Base-by-base conservation (phyloP, 192 early-diverging fungal species). In the Endogone sp. region DNA sequence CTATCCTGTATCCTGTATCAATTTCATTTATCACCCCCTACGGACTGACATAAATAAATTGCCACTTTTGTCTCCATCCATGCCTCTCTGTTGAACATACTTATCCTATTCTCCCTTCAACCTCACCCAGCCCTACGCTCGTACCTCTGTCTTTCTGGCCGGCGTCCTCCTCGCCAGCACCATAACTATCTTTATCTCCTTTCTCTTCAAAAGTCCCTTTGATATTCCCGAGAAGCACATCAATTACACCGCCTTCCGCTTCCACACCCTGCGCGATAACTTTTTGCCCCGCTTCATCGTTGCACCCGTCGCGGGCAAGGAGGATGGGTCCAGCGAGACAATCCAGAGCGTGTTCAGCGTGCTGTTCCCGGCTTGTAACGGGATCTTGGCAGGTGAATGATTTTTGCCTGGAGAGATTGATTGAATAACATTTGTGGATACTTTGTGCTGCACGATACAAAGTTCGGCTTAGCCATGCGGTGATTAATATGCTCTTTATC, bases 291-390 rank as follows among this genome's bases (percentile, higher is more conserved):
- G 74, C 3, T 82, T 89, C 55, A 65, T 74, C 2, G 3, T n/a
- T 3, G 29, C 59, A 4, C 59, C 59, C 23, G 74, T 78, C 2
- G 79, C 78, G n/a, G 71, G 74, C 16, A 73, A 71, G 16, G 71
- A 68, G 13, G 87, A 84, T 56, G 70, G 75, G 21, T 57, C 78
- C 22, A 64, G 73, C 2, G 81, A 89, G 66, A 84, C 81, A 2
- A 71, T 81, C 23, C 73, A 80, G 63, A 78, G 75, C 2, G 82
- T 89, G 44, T 85, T 91, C 57, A 82, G 85, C 57, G 80, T 91
- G 9, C 75, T 91, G 24, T 91, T 91, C 71, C 89, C 89, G 0
- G 88, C 86, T 32, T 91, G 89, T 58, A 85, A 84, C 59, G 89
- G 89, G 32, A 85, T 90, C 25, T 82, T 90, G 71, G 86, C 88